Evolutionary conservation across 1,139 yeast species (phyloP).

Genomic region (Yamadazyma friedrichii): DNA sequence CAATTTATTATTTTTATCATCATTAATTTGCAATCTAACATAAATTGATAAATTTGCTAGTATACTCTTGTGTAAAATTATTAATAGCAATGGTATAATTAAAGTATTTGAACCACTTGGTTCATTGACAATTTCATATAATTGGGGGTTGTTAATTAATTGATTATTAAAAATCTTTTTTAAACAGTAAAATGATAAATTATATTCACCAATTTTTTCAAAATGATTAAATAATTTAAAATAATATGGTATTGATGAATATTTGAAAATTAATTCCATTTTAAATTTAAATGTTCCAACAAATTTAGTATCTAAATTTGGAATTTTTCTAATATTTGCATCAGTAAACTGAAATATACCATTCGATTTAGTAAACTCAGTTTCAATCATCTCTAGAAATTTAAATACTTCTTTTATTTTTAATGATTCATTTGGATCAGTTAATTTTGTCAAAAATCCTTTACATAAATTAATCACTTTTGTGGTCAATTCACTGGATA

Average conservation of each 20-base stretch:
- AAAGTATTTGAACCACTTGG: constrained; percentile 21
- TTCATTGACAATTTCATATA: neutral
- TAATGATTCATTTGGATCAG: constrained; percentile 3
- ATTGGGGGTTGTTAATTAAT: constrained; percentile 11
- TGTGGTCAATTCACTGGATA: constrained; percentile 14
- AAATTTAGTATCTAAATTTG: neutral
- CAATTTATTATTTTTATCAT: neutral
- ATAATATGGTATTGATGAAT: constrained; percentile 23
- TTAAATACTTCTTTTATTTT: constrained; percentile 4
- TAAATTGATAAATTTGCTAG: constrained; percentile 23
- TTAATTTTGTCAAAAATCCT: constrained; percentile 3
- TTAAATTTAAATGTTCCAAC: constrained; percentile 10
- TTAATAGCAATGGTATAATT: constrained; percentile 29
- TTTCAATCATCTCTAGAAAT: constrained; percentile 1
- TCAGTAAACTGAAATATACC: constrained; percentile 1
- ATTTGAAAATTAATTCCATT: constrained; percentile 27
- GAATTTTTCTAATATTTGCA: neutral
- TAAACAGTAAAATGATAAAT: constrained; percentile 29
- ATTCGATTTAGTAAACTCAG: neutral
- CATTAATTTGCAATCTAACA: constrained; percentile 6
- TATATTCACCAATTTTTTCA: constrained; percentile 23
- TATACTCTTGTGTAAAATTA: constrained; percentile 27
- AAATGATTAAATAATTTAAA: constrained; percentile 33
- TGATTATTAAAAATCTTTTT: constrained; percentile 24
- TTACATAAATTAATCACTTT: neutral